Evolutionary conservation across 306 rosid species (phyloP), one percentile per base, ranked within the genome.

Genomic region (Corylus avellana): DNA sequence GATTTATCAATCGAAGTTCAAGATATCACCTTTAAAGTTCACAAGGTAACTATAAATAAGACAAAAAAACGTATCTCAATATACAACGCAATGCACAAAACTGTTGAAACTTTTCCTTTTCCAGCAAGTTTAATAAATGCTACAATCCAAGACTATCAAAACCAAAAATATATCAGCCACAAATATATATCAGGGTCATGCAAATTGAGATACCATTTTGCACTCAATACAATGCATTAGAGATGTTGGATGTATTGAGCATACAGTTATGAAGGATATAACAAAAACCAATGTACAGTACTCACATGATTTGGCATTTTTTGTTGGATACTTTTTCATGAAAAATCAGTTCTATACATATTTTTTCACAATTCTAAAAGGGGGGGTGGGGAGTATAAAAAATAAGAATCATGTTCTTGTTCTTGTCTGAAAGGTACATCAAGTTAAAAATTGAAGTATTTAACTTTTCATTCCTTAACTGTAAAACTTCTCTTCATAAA

Each of bases 1-100:
- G 99, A 95, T 80, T 86, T 90, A 61, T 85, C 85, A 77, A 81
- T 95, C 80, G 86, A 85, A 82, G 93, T 93, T 77, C 86, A 95
- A 78, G 96, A 87, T 66, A 82, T 75, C 75, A 88, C 85, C 84
- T 93, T 91, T 71, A 85, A 82, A 58, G 94, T 91, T 82, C 99
- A 95, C 86, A 95, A 95, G 98, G 99, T 95, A 91, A 72, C 48
- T 17, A 73, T 5, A 68, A 70, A 78, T 12, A 75, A 72, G n/a
- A 84, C 72, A 67, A 59, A 6, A 70, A 75, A 54, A 49, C 61
- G 67, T 62, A 27, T 51, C 46, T 51, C 81, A 35, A 80, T 6
- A 16, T 37, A 70, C 46, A 20, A 71, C 54, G 71, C 50, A 53
- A 67, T 68, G 81, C 72, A 64, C 29, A 59, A 73, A 76, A 78